Percentiles rank a stretch among this genome's conserved stretches.
Evolutionary conservation across 1,284 basidiomycete genomes (phyloP).

Genomic region (Apiotrichum sp.): DNA sequence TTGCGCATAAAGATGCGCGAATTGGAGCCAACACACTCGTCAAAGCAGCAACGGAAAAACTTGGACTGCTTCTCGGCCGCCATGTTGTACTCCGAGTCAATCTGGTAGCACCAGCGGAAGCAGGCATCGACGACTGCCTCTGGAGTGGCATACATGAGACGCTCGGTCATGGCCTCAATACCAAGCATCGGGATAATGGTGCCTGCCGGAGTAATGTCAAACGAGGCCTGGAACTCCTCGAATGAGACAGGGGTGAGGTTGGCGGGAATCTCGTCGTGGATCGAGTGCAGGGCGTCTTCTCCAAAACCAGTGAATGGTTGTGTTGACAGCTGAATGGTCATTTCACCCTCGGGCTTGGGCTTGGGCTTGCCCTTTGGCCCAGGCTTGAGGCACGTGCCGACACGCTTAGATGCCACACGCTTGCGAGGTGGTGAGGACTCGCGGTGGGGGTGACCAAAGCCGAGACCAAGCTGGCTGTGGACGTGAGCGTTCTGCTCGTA

Average conservation of each 20-base stretch:
- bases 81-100: slow-evolving; percentile 15
- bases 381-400: slow-evolving; percentile 25
- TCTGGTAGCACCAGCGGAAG: slow-evolving; percentile 19
- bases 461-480: slow-evolving; percentile 1
- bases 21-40: slow-evolving; percentile 12
- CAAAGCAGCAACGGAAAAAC: slow-evolving; percentile 21
- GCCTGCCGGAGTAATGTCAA: slow-evolving; percentile 8
- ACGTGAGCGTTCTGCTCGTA: neutral
- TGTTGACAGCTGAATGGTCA: neutral
- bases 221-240: slow-evolving; percentile 14
- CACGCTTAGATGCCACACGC: slow-evolving; percentile 14
- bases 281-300: neutral
- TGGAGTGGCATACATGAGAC: slow-evolving; percentile 16
- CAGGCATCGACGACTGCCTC: slow-evolving; percentile 16
- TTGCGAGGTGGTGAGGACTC: slow-evolving; percentile 11
- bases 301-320: neutral
- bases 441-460: slow-evolving; percentile 1
- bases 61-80: slow-evolving; percentile 19
- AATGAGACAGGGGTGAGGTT: slow-evolving; percentile 11
- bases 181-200: slow-evolving; percentile 12
- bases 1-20: slow-evolving; percentile 18
- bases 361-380: slow-evolving; percentile 25
- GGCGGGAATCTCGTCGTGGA: neutral
- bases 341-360: slow-evolving; percentile 4
- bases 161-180: slow-evolving; percentile 15